phyloP scores from a whole-genome alignment of 257 asterid species.

The Apocynum venetum region DNA sequence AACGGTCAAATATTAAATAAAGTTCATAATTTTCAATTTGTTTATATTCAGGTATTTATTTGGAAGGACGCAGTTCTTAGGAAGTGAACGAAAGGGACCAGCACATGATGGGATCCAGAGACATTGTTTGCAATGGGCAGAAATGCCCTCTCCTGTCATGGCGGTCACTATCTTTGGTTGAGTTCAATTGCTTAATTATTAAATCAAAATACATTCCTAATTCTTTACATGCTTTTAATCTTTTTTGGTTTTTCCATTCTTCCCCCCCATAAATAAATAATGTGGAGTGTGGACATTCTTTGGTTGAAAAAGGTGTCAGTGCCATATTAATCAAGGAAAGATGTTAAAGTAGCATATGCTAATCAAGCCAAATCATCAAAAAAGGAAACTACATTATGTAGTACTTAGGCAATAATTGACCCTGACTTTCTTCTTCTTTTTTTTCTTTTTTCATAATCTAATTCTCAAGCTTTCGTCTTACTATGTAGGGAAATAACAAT shows the following conservation, averaged over 20 bases:
- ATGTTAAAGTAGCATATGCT: too few species aligned
- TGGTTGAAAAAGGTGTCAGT: neutral
- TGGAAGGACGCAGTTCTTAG: neutral
- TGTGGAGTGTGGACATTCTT: conserved; percentile 3
- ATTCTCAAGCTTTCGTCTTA: too few species aligned
- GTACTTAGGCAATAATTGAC: too few species aligned
- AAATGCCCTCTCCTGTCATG: neutral
- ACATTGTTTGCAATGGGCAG: neutral
- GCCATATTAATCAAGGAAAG: too few species aligned
- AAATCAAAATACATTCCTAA: too few species aligned
- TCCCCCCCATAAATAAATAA: neutral
- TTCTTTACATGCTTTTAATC: neutral
- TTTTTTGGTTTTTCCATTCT: neutral
- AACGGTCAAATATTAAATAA: conserved; percentile 16
- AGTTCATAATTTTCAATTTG: neutral
- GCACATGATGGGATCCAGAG: neutral
- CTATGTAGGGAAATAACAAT: too few species aligned
- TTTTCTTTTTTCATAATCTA: too few species aligned
- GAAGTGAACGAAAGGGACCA: conserved; percentile 1
- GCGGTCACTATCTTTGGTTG: neutral
- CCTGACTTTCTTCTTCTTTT: too few species aligned
- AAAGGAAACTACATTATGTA: too few species aligned
- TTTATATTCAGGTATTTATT: neutral
- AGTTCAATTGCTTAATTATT: neutral
- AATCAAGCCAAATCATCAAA: too few species aligned